Base-by-base conservation (phyloP, 768 basidiomycete species). In the Wakefieldia striispora region DNA sequence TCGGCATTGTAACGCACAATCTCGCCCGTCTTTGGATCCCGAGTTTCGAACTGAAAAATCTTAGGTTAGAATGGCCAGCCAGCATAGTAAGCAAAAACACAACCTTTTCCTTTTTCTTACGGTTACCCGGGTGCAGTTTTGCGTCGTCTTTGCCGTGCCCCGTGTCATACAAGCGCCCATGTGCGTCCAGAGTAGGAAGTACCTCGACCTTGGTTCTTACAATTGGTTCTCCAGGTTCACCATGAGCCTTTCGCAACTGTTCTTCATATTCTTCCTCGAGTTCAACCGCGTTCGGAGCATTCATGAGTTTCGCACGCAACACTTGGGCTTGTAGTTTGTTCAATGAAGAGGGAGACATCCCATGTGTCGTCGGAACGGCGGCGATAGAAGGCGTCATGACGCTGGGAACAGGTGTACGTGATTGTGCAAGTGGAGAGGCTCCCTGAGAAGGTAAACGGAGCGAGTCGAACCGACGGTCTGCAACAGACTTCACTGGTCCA, bases 251-350 rank as follows among this genome's bases (percentile, higher is more conserved):
- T 40, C 65, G 75, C 43, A 76, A 64, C 62, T 90, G 89, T 16
- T 66, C 72, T 46, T 97, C 91, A 56, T 97, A 99, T 69, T 95
- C 85, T 46, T 76, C 74, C 70, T 99, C 92, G 36, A 99, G 72
- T 38, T 75, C 73, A 19, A 78, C 80, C 8, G 93, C 90, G 59
- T 92, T 79, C 2, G 87, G 76, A n/a, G 82, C 77, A 27, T 80
- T 83, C 79, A 89, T 88, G 27, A 99, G 76, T 65, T 88, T 95
- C 4, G 97, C 95, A 31, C 91, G 84, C 9, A 99, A 72, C 2
- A 97, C 94, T 57, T 86, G 86, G 4, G 95, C 95, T 67, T 99
- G 95, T 2, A 99, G 70, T 62, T 84, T 88, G 67, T 99, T 98
- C 40, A 98, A 72, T 14, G 88, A 89, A 1, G 86, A 86, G 3